Evolutionary conservation across 2,329 filamentous ascomycete genomes (phyloP).

Genomic region (Phyllosticta ampelicida): DNA sequence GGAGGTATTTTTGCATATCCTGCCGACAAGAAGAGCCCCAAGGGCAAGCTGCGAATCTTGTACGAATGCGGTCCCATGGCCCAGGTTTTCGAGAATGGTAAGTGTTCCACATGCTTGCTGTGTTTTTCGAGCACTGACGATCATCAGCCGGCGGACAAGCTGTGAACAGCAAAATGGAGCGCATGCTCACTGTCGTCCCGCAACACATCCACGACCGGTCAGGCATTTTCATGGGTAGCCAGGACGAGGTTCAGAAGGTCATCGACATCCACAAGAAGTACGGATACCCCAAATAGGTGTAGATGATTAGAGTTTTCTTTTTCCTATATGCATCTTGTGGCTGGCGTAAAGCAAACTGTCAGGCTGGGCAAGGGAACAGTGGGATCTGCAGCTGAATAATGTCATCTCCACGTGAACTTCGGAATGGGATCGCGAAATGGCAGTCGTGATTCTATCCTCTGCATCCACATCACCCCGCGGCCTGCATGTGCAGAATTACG

Average conservation of each 20-base stretch:
- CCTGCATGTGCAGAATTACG: background rate
- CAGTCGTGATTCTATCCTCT: background rate
- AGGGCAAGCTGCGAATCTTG: slow-evolving; percentile 92
- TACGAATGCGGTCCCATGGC: slow-evolving; percentile 99
- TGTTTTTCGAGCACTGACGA: slow-evolving; percentile 13
- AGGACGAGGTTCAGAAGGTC: slow-evolving; percentile 91
- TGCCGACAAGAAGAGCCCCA: slow-evolving; percentile 94
- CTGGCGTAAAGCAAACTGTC: background rate
- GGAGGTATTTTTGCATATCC: slow-evolving; percentile 97
- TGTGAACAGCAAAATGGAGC: slow-evolving; percentile 78
- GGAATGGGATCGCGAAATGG: background rate
- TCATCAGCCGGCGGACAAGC: slow-evolving; percentile 75
- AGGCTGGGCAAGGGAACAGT: background rate
- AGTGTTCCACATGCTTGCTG: slow-evolving; percentile 26
- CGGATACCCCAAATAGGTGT: slow-evolving; percentile 6
- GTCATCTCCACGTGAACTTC: background rate
- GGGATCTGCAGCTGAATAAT: background rate
- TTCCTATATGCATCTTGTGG: background rate
- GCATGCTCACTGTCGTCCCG: slow-evolving; percentile 81
- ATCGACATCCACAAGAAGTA: slow-evolving; percentile 65
- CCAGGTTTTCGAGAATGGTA: slow-evolving; percentile 96
- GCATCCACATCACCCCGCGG: background rate
- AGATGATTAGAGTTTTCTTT: background rate
- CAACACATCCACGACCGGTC: slow-evolving; percentile 91
- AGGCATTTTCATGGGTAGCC: slow-evolving; percentile 92